Percentiles rank a stretch among this genome's conserved stretches.
These are phyloP conservation scores for Aspergillus sclerotiicarbonarius DNA, from an alignment of 495 filamentous ascomycete species.

Conservation along the genomic window DNA sequence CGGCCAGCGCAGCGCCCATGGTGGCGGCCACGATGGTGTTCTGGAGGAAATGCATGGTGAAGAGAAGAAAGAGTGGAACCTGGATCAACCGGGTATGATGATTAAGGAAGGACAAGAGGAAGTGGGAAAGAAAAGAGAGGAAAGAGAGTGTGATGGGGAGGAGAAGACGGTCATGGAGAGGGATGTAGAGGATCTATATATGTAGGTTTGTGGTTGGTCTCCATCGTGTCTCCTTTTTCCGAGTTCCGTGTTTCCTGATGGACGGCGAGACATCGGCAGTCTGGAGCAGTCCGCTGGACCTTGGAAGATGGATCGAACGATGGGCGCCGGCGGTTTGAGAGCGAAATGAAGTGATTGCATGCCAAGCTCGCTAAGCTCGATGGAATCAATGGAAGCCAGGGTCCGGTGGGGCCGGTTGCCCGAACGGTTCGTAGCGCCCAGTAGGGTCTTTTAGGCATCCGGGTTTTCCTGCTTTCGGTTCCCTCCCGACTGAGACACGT, in stretches of 20 bases:
- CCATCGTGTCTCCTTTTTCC: neutral
- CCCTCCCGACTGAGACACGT: neutral
- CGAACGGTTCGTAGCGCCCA: neutral
- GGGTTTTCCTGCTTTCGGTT: neutral
- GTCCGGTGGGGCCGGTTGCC: neutral
- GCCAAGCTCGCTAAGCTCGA: neutral
- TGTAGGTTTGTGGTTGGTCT: neutral
- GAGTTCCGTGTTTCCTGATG: neutral
- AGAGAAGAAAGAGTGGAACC: neutral
- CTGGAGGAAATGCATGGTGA: conserved; percentile 11
- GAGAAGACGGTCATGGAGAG: neutral
- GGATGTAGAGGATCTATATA: neutral
- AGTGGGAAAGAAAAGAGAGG: neutral
- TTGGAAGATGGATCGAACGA: neutral
- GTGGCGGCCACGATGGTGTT: conserved; percentile 4
- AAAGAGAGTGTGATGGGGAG: neutral
- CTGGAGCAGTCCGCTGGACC: neutral
- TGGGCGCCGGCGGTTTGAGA: neutral
- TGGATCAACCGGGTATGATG: neutral
- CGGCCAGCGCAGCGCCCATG: conserved; percentile 7
- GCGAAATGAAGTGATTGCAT: neutral
- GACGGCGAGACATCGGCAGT: neutral
- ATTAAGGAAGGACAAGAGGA: neutral
- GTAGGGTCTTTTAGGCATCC: neutral
- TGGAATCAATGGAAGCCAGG: neutral